These are phyloP conservation scores for Hypoxylon sp. DNA, from an alignment of 2,329 filamentous ascomycete species.

Conservation along the genomic window DNA sequence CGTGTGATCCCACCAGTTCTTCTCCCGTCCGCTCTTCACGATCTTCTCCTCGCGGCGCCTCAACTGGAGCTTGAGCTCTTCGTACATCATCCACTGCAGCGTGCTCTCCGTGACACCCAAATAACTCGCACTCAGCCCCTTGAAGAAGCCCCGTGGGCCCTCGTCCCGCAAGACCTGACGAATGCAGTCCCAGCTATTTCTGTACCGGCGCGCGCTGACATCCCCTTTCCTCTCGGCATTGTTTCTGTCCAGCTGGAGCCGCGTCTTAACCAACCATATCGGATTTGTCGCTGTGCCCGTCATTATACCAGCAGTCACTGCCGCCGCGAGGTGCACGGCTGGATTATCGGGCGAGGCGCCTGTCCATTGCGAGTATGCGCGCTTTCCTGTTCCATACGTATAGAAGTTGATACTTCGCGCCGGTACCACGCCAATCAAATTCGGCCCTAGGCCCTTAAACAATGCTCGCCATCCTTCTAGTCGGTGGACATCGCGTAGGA, in stretches of 20 bases:
- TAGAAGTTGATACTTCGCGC: constrained; percentile 94
- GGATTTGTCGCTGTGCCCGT: constrained; percentile 95
- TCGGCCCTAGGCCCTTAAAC: constrained; percentile 93
- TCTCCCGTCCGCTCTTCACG: constrained; percentile 69
- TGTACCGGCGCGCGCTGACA: constrained; percentile 75
- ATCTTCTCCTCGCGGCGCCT: constrained; percentile 71
- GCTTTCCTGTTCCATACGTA: constrained; percentile 92
- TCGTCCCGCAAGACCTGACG: constrained; percentile 84
- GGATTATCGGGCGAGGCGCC: constrained; percentile 77
- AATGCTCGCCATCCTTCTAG: constrained; percentile 87
- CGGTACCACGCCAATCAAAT: constrained; percentile 88
- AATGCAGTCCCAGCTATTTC: constrained; percentile 89
- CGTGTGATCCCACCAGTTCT: constrained; percentile 78
- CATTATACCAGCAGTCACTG: constrained; percentile 81
- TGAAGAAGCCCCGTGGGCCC: constrained; percentile 85
- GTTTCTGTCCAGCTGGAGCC: constrained; percentile 91
- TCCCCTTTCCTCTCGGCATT: constrained; percentile 71
- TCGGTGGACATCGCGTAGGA: constrained; percentile 82
- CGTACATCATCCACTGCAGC: constrained; percentile 93
- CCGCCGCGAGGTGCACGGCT: constrained; percentile 83
- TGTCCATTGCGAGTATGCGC: constrained; percentile 79
- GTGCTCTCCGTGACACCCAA: constrained; percentile 91
- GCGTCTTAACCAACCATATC: constrained; percentile 96
- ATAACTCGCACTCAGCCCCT: constrained; percentile 91
- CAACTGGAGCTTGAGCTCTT: constrained; percentile 86